Percentiles rank a stretch among this genome's conserved stretches.
These are phyloP conservation scores for Aspergillus indologenus DNA, from an alignment of 495 filamentous ascomycete species.

Conservation along the genomic window DNA sequence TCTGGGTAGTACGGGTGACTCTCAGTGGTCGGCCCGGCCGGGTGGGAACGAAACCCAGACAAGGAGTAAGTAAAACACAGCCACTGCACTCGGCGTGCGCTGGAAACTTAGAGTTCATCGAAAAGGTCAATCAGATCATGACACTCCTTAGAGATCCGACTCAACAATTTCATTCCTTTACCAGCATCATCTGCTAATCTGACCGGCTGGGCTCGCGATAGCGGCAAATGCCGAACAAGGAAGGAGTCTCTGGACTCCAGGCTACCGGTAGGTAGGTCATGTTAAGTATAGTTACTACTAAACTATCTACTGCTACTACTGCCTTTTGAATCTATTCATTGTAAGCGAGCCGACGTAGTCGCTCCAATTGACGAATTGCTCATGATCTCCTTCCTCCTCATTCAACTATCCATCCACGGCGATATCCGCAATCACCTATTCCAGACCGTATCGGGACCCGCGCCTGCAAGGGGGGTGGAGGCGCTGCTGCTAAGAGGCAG, in stretches of 20 bases:
- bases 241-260: neutral
- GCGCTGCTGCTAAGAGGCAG: neutral
- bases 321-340: neutral
- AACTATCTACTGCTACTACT: neutral
- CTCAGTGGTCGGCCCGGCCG: neutral
- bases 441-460: conserved; percentile 2
- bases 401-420: neutral
- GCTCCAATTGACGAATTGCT: neutral
- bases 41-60: conserved; percentile 5
- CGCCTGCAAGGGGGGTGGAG: conserved; percentile 8
- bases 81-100: neutral
- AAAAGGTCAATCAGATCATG: conserved; percentile 5
- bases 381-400: neutral
- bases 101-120: neutral
- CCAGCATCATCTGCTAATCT: neutral
- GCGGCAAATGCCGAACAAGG: neutral
- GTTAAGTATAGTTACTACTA: neutral
- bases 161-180: neutral
- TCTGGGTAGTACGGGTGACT: neutral
- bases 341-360: neutral
- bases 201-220: neutral
- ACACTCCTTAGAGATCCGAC: too few species aligned
- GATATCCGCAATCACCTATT: conserved; percentile 3
- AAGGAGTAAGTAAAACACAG: conserved; percentile 6
- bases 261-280: neutral